Evolutionary conservation across 257 asterid genomes (phyloP).

Genomic region (Knoxia roxburghii): DNA sequence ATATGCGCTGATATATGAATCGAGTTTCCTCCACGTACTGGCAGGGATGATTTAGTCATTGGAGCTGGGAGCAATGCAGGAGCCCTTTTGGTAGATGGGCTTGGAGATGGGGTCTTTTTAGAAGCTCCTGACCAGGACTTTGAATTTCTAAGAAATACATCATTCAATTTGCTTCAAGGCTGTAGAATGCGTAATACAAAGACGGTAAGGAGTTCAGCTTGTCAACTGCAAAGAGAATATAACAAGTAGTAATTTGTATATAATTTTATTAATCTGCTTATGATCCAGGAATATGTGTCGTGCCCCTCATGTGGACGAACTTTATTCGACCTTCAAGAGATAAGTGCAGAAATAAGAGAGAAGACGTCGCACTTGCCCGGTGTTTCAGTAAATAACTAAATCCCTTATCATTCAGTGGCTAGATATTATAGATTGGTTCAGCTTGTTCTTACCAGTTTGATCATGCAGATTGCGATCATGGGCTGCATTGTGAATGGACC

Average conservation of each 20-base stretch:
- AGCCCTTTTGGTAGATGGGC: slow-evolving; percentile 91
- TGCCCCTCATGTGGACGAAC: slow-evolving; percentile 99
- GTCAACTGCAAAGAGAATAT: neutral
- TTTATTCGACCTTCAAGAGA: slow-evolving; percentile 94
- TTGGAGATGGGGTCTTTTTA: slow-evolving; percentile 86
- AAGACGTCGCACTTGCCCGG: slow-evolving; percentile 97
- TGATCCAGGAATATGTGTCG: slow-evolving; percentile 84
- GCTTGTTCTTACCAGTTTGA: neutral
- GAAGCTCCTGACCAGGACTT: slow-evolving; percentile 87
- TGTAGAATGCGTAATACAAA: slow-evolving; percentile 99
- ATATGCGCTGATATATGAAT: slow-evolving; percentile 5
- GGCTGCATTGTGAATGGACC: slow-evolving; percentile 99
- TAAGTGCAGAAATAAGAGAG: slow-evolving; percentile 90
- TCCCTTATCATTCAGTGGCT: slow-evolving; percentile 12
- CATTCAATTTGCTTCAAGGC: slow-evolving; percentile 95
- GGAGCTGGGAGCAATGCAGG: slow-evolving; percentile 91
- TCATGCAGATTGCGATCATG: slow-evolving; percentile 87
- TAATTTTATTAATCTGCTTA: slow-evolving; percentile 3
- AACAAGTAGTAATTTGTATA: neutral
- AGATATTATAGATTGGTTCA: neutral
- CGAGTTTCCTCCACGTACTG: slow-evolving; percentile 13
- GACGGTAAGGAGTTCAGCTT: slow-evolving; percentile 50
- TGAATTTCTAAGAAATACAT: slow-evolving; percentile 79
- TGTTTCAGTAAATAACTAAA: slow-evolving; percentile 64
- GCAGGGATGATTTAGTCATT: slow-evolving; percentile 90